Evolutionary conservation across 2,329 filamentous ascomycete genomes (phyloP).

Genomic region (Fusarium siculi): DNA sequence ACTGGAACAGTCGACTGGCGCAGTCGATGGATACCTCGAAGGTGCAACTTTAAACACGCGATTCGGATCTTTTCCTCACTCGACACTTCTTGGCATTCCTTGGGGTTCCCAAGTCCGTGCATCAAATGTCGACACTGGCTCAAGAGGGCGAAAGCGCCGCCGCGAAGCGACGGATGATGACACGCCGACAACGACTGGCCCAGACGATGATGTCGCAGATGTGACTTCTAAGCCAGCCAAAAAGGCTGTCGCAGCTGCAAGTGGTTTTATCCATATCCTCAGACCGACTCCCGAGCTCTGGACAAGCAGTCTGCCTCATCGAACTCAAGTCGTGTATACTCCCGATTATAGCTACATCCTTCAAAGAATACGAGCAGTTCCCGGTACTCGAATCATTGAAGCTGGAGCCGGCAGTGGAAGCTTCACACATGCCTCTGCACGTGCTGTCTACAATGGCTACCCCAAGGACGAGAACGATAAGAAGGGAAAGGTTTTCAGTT

Average conservation of each 20-base stretch:
- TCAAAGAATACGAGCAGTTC: slow-evolving; percentile 78
- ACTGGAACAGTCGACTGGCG: slow-evolving; percentile 69
- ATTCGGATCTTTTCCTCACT: slow-evolving; percentile 90
- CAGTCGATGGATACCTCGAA: slow-evolving; percentile 77
- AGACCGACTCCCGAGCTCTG: slow-evolving; percentile 84
- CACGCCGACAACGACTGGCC: slow-evolving; percentile 48
- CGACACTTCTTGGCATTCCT: slow-evolving; percentile 77
- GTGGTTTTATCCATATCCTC: slow-evolving; percentile 82
- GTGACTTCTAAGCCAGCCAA: slow-evolving; percentile 53
- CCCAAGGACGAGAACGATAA: slow-evolving; percentile 56
- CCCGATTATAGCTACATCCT: slow-evolving; percentile 88
- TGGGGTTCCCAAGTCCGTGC: slow-evolving; percentile 95
- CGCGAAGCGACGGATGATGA: slow-evolving; percentile 59
- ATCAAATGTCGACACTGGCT: slow-evolving; percentile 90
- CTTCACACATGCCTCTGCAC: slow-evolving; percentile 81
- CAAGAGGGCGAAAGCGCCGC: slow-evolving; percentile 79
- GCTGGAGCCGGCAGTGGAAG: slow-evolving; percentile 85
- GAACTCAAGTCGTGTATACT: slow-evolving; percentile 88
- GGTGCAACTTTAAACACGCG: slow-evolving; percentile 88
- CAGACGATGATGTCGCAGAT: slow-evolving; percentile 48
- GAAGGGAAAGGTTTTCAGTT: slow-evolving; percentile 81
- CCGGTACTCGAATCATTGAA: slow-evolving; percentile 79
- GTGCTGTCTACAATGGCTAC: slow-evolving; percentile 81
- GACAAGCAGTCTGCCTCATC: slow-evolving; percentile 82
- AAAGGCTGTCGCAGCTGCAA: slow-evolving; percentile 63